Evolutionary conservation across 441 rosid species (phyloP).

Genomic region (Populus hybrid): DNA sequence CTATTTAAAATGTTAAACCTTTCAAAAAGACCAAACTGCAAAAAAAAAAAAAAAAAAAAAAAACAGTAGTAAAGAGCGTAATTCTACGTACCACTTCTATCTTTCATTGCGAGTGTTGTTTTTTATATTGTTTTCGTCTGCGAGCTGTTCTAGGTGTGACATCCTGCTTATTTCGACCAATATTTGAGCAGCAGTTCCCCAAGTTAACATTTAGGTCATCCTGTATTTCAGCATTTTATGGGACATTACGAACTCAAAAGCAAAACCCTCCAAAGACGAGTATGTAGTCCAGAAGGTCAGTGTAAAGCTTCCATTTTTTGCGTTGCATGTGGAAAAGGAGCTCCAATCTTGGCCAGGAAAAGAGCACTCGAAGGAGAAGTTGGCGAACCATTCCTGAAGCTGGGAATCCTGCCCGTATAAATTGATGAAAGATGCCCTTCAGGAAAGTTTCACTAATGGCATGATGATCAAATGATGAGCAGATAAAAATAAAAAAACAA

Average conservation of each 20-base stretch:
- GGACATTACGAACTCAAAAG: constrained; percentile 67
- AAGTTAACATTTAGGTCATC: background rate
- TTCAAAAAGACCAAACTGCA: too few species aligned
- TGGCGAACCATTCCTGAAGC: constrained; percentile 67
- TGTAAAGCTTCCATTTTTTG: constrained; percentile 78
- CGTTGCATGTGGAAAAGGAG: constrained; percentile 61
- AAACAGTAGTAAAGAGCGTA: too few species aligned
- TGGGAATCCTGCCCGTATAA: constrained; percentile 55
- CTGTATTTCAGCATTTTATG: constrained; percentile 46
- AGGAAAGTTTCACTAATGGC: constrained; percentile 36
- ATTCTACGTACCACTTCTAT: too few species aligned
- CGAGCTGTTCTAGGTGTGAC: too few species aligned
- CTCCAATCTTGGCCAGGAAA: constrained; percentile 66
- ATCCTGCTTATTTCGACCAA: background rate
- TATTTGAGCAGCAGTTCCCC: background rate
- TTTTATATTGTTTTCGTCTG: background rate
- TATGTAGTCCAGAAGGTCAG: constrained; percentile 63
- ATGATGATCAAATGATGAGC: constrained; percentile 14
- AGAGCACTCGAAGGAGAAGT: constrained; percentile 48
- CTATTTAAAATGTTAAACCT: too few species aligned
- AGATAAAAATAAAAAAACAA: constrained; percentile 2
- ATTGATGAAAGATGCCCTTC: constrained; percentile 74
- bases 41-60: too few species aligned
- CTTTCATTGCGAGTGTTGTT: background rate
- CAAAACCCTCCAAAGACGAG: constrained; percentile 69